Percentiles rank a stretch among this genome's conserved stretches.
Conservation (phyloP, 768 basidiomycete genomes). For the Boletus vinaceobasis region DNA sequence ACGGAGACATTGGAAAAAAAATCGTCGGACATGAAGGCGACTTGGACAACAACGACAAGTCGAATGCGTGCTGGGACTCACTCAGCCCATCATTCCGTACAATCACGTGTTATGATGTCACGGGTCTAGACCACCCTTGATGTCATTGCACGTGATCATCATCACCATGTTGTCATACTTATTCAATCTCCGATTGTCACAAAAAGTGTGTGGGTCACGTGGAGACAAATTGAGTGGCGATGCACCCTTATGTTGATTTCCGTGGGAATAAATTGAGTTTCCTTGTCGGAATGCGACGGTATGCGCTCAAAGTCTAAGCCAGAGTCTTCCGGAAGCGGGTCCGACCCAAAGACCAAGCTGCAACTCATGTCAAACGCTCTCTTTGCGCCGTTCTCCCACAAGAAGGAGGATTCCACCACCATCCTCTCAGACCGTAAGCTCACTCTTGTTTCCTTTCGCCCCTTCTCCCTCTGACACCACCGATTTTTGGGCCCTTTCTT, state of each 20-base stretch:
- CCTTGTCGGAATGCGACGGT: constrained; percentile 17
- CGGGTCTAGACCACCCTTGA: constrained; percentile 21
- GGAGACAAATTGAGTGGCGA: too few species aligned
- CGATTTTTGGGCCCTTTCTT: neutral
- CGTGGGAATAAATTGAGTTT: constrained; percentile 9
- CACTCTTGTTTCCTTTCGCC: neutral
- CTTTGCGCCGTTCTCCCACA: constrained; percentile 59
- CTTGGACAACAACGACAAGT: neutral
- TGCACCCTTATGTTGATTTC: neutral
- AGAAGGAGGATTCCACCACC: constrained; percentile 63
- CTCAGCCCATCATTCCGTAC: neutral
- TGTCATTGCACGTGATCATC: constrained; percentile 23
- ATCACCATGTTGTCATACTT: neutral
- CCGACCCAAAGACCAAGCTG: neutral
- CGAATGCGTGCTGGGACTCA: neutral
- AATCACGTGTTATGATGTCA: constrained; percentile 35
- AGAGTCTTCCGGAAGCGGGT: neutral
- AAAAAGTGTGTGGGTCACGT: too few species aligned
- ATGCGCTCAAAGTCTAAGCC: constrained; percentile 37
- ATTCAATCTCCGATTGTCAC: too few species aligned
- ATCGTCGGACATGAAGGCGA: constrained; percentile 31
- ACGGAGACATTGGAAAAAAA: constrained; percentile 39
- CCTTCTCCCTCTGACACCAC: neutral
- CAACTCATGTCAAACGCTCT: constrained; percentile 61
- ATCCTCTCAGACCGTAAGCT: constrained; percentile 73